Conservation (phyloP, 306 rosid genomes). For the Acacia confusa region DNA sequence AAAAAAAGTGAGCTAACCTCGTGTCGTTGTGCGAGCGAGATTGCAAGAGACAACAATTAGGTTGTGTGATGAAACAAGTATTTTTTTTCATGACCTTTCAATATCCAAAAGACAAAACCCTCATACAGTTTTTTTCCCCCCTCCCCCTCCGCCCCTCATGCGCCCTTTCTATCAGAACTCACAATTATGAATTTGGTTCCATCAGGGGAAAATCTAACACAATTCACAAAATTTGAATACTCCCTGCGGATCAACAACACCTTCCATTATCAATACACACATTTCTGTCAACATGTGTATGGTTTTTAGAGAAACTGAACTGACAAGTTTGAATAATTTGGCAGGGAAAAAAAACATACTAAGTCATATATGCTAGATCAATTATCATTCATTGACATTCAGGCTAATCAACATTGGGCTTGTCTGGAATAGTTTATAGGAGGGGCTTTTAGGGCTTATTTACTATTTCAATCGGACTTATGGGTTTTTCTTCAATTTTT, state of each 20-base stretch:
- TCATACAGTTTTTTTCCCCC: no score
- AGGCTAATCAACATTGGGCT: neutral
- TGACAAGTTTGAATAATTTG: neutral
- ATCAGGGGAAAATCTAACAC: conserved; percentile 87
- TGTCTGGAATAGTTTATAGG: no score
- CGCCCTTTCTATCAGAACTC: conserved; percentile 91
- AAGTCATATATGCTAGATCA: neutral
- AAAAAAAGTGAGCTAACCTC: no score
- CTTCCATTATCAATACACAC: neutral
- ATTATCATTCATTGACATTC: neutral
- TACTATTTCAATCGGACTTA: no score
- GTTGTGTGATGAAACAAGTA: no score
- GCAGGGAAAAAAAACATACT: neutral
- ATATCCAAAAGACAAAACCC: no score
- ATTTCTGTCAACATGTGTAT: neutral
- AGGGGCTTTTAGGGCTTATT: no score
- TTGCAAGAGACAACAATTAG: no score
- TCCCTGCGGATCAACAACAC: conserved; percentile 64
- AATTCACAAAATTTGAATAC: conserved; percentile 88
- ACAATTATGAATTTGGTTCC: conserved; percentile 87
- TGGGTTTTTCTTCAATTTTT: no score
- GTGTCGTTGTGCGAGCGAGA: no score
- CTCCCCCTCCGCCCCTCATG: no score
- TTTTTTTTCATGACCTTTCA: no score
- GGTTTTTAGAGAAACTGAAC: neutral